phyloP scores from a whole-genome alignment of 139 green algal genomes.

The Volvox reticuliferus region DNA sequence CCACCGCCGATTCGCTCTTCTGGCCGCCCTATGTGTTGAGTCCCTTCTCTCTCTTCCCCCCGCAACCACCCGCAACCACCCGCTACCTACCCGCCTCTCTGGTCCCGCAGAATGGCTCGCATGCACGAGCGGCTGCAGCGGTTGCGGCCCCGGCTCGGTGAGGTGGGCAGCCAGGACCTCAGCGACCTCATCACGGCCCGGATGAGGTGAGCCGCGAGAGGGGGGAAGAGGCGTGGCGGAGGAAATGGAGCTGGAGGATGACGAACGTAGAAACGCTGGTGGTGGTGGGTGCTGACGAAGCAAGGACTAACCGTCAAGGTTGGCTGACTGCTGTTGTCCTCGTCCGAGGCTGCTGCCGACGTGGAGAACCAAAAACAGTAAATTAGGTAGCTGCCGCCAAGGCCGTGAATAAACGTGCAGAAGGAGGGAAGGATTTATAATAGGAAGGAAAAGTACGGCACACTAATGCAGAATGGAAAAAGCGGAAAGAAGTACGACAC shows the following conservation, averaged over 20 bases:
- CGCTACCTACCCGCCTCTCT: neutral
- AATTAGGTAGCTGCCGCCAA: no score
- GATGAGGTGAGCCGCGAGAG: neutral
- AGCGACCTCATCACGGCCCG: constrained; percentile 30
- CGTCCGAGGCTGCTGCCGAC: no score
- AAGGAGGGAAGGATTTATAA: no score
- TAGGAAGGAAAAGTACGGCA: no score
- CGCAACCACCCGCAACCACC: neutral
- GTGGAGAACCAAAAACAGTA: no score
- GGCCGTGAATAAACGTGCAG: no score
- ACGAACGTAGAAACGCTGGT: neutral
- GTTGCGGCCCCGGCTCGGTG: constrained; percentile 15
- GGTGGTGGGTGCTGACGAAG: neutral
- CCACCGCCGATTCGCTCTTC: no score
- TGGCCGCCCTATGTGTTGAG: neutral
- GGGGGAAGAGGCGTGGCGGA: neutral
- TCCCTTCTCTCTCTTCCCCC: neutral
- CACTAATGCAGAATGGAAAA: no score
- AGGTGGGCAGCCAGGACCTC: constrained; percentile 9
- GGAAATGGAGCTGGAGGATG: neutral
- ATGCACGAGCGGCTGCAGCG: constrained; percentile 21
- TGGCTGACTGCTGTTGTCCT: no score
- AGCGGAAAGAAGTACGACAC: no score
- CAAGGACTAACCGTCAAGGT: no score
- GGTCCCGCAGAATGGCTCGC: neutral